Evolutionary conservation across 2,329 filamentous ascomycete species (phyloP), one percentile per base, ranked within the genome.

Genomic region (Biscogniauxia mediterranea): DNA sequence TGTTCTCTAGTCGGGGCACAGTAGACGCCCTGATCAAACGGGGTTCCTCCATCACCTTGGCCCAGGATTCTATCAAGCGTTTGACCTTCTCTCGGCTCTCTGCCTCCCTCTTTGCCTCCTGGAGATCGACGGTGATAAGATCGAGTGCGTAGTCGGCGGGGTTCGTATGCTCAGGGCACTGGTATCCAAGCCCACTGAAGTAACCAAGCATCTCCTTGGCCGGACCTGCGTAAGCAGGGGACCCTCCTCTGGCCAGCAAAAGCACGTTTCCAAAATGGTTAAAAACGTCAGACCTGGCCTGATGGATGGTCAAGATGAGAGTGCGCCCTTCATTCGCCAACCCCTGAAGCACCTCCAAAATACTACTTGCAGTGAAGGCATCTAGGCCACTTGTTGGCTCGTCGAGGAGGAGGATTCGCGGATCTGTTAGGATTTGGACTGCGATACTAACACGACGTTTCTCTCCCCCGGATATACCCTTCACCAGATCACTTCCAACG

Each of bases 381-480:
- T 93, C 91, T 0, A 93, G 76, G 0, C 91, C 90, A 3, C 87
- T 91, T 0, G 90, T 89, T 0, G 91, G 90, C 66, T 93, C 90
- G 62, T 93, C 90, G 0, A 93, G 81, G 0, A 93, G 78, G 1
- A 93, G 76, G 1, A 93, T 83, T 1, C 86, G 85, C 1, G 90
- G 90, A 61, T 92, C 89, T 0, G 89, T 93, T 11, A 93, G 79
- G 6, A 93, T 87, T 67, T 93, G 90, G 0, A 92, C 86, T 0
- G 89, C 90, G 63, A 93, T 92, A 2, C 88, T 89, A 5, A 93
- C 89, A 59, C 91, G 83, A 2, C 90, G 82, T 75, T 92, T 93
- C 74, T 93, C 90, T 19, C 91, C 91, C 2, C 90, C 90, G 8
- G 89, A 92, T 28, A 93, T 92, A 0, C 90, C 90, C 71, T 93